These are phyloP conservation scores for Ustulina deusta DNA, from an alignment of 2,329 filamentous ascomycete genomes.

Conservation along the genomic window DNA sequence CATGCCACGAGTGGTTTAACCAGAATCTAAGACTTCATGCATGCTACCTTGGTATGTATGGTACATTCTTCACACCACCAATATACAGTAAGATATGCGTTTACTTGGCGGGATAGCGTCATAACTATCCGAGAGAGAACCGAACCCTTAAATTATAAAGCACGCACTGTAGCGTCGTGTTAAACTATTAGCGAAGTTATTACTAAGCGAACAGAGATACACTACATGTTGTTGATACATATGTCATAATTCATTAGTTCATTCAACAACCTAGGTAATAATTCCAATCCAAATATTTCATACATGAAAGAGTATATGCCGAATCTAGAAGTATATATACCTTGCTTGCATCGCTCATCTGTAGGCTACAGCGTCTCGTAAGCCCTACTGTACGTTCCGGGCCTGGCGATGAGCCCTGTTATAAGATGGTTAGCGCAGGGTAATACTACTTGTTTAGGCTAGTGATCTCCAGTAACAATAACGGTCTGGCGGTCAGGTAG, in stretches of 20 bases:
- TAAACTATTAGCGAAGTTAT: too few species aligned
- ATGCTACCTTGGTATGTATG: constrained; percentile 12
- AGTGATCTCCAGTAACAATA: constrained; percentile 25
- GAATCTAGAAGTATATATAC: constrained; percentile 11
- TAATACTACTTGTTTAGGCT: constrained; percentile 42
- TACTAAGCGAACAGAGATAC: too few species aligned
- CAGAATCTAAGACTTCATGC: constrained; percentile 17
- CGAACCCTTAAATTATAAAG: too few species aligned
- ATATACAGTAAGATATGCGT: too few species aligned
- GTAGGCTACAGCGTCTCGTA: neutral
- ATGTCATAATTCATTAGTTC: too few species aligned
- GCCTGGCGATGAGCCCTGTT: constrained; percentile 14
- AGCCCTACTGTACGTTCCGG: constrained; percentile 20
- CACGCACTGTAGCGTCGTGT: too few species aligned
- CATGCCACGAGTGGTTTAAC: constrained; percentile 43
- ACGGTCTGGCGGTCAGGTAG: constrained; percentile 47
- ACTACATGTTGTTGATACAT: neutral
- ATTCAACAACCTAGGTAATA: too few species aligned
- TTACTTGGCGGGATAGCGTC: too few species aligned
- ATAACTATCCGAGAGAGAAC: too few species aligned
- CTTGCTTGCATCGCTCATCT: constrained; percentile 11
- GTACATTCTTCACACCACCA: too few species aligned
- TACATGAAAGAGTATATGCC: constrained; percentile 1
- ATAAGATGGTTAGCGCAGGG: constrained; percentile 33
- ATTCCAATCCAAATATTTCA: neutral